A percentile compares a stretch with the other conserved stretches of the same genome.
Evolutionary conservation across 2,329 filamentous ascomycete species (phyloP).

Genomic region (Paecilomyces niveus): DNA sequence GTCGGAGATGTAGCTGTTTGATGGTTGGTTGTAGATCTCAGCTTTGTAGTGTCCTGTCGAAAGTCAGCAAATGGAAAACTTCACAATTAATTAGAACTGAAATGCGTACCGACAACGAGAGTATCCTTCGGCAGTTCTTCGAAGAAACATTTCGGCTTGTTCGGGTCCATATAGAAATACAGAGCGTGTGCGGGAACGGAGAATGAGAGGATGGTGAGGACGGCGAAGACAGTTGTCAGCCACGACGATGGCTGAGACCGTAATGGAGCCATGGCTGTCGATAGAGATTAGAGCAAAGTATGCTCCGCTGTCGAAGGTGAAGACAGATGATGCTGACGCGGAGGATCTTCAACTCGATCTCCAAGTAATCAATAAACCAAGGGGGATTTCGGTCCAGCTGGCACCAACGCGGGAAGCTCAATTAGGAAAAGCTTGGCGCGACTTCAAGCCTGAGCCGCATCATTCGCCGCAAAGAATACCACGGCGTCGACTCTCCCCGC

Average conservation of each 20-base stretch:
- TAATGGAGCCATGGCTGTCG: conserved; percentile 26
- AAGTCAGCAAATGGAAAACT: neutral
- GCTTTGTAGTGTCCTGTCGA: conserved; percentile 71
- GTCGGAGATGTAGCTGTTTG: conserved; percentile 63
- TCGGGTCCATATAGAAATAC: conserved; percentile 91
- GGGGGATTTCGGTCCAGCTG: conserved; percentile 10
- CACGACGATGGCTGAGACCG: conserved; percentile 27
- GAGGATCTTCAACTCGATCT: neutral
- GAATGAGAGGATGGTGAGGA: conserved; percentile 58
- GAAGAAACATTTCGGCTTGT: conserved; percentile 87
- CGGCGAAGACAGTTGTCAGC: conserved; percentile 45
- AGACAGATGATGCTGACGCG: conserved; percentile 1
- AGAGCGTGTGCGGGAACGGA: conserved; percentile 66
- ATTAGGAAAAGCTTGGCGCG: neutral
- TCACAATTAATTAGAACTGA: neutral
- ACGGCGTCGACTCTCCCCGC: neutral
- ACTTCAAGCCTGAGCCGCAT: neutral
- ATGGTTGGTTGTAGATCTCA: conserved; percentile 71
- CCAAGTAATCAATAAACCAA: conserved; percentile 1
- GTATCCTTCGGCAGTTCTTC: conserved; percentile 98
- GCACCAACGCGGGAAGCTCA: conserved; percentile 5
- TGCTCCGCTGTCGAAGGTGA: neutral
- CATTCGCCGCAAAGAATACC: neutral
- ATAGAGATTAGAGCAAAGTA: neutral
- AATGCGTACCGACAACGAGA: conserved; percentile 68